These are phyloP conservation scores for Myotisia sp. DNA, from an alignment of 2,329 filamentous ascomycete species.

Conservation along the genomic window DNA sequence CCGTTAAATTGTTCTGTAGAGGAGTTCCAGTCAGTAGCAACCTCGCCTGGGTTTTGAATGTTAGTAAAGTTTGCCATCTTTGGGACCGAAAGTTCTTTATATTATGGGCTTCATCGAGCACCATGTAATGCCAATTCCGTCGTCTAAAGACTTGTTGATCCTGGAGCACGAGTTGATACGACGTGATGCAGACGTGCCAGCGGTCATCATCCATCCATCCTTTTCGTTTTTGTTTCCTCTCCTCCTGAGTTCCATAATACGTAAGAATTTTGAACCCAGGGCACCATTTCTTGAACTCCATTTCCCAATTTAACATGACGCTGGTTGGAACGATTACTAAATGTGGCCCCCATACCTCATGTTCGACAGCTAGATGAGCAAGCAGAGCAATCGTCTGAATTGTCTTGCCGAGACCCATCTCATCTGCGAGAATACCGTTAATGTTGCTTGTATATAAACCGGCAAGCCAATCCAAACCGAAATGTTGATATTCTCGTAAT, in stretches of 20 bases:
- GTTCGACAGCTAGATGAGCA: slow-evolving; percentile 78
- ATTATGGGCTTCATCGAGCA: slow-evolving; percentile 95
- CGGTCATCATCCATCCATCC: slow-evolving; percentile 88
- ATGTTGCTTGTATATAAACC: slow-evolving; percentile 83
- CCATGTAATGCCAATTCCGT: slow-evolving; percentile 92
- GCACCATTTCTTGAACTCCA: slow-evolving; percentile 98
- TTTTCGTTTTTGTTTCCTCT: slow-evolving; percentile 76
- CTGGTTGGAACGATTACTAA: slow-evolving; percentile 92
- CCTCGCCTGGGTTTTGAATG: slow-evolving; percentile 78
- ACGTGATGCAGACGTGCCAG: slow-evolving; percentile 97
- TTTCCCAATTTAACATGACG: slow-evolving; percentile 99
- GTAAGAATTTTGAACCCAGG: slow-evolving; percentile 96
- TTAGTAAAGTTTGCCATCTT: slow-evolving; percentile 87
- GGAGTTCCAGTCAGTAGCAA: slow-evolving; percentile 87
- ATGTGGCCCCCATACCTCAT: slow-evolving; percentile 91
- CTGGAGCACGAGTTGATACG: slow-evolving; percentile 88
- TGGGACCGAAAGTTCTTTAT: slow-evolving; percentile 99
- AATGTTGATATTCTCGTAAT: slow-evolving; percentile 88
- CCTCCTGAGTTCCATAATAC: slow-evolving; percentile 89
- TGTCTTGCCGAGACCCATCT: slow-evolving; percentile 97
- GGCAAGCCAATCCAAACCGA: slow-evolving; percentile 92
- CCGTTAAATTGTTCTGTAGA: slow-evolving; percentile 89
- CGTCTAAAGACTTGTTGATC: slow-evolving; percentile 90
- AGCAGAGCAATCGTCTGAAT: slow-evolving; percentile 94
- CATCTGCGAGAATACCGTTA: slow-evolving; percentile 91